Evolutionary conservation across 441 rosid species (phyloP), one percentile per base, ranked within the genome.

Genomic region (Gossypium schwendimanii): DNA sequence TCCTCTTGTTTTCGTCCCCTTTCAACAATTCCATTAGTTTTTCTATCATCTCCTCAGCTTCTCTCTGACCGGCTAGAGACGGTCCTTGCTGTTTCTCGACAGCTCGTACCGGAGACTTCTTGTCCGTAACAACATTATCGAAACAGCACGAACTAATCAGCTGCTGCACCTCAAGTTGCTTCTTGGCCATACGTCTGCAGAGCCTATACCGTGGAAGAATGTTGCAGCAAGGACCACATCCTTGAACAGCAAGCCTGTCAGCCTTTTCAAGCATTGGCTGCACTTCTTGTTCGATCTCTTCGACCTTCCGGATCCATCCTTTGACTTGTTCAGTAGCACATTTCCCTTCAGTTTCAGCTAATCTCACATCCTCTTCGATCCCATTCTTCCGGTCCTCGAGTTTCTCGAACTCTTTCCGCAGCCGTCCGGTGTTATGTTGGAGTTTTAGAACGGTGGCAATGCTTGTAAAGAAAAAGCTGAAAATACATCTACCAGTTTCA

Each of bases 41-140:
- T 60, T 55, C 64, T 64, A 83, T 75, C 77, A 67, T 84, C 66
- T 70, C 76, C 57, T 76, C 70, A 20, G 82, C 84, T 12, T 64
- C 75, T 70, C 74, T 78, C 75, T 81, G 84, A 73, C 79, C 82
- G 5, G 72, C 64, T 36, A 83, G 80, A 69, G 75, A 78, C 39
- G 74, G 73, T 21, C 63, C 77, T 49, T 18, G 14, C 20, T 69
- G 47, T 28, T 7, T 53, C 61, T 69, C 49, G 41, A 69, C 72
- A 33, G 72, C 72, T 53, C 45, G 18, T 6, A 69, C 28, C 0
- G 81, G 78, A 71, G 83, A 69, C 61, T 47, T 82, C 70, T 63
- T 67, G 17, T 63, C 72, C 4, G 49, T 57, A 7, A 73, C 23
- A 69, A 69, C 45, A 11, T 3, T 53, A 17, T 53, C 61, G 21